phyloP scores from a whole-genome alignment of 768 basidiomycete genomes.

The Podaxis sp. region DNA sequence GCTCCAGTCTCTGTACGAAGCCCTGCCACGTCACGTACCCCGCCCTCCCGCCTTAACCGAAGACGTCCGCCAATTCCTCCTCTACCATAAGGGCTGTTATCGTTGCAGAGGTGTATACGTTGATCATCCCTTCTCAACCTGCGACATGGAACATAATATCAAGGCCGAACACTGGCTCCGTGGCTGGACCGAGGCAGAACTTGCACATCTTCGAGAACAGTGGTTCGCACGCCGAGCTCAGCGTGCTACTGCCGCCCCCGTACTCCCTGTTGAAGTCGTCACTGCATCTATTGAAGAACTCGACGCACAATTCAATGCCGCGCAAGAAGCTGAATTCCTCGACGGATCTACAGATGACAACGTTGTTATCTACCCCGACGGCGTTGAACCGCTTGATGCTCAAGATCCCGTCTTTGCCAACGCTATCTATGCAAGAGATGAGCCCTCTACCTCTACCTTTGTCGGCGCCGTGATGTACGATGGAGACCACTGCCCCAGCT shows the following conservation, averaged over 20 bases:
- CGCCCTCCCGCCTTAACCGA: no score
- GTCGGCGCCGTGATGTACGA: background rate
- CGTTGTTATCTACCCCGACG: background rate
- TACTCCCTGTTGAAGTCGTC: background rate
- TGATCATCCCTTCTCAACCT: no score
- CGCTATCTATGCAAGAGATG: background rate
- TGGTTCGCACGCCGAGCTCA: background rate
- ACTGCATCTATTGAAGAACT: background rate
- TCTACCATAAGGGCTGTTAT: no score
- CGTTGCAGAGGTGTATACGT: no score
- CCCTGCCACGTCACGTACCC: no score
- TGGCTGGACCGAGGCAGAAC: background rate
- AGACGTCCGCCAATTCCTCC: no score
- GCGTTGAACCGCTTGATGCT: background rate
- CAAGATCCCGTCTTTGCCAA: background rate
- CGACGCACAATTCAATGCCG: background rate
- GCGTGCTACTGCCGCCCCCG: background rate
- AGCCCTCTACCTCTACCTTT: background rate
- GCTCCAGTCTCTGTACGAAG: no score
- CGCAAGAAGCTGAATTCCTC: background rate
- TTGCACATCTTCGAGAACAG: background rate
- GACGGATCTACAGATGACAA: background rate
- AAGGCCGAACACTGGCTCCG: background rate
- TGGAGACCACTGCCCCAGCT: background rate
- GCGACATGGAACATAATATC: background rate